A percentile compares a stretch with the other conserved stretches of the same genome.
Conservation (phyloP, 148 eudicot species). For the Suaeda aralocaspica region DNA sequence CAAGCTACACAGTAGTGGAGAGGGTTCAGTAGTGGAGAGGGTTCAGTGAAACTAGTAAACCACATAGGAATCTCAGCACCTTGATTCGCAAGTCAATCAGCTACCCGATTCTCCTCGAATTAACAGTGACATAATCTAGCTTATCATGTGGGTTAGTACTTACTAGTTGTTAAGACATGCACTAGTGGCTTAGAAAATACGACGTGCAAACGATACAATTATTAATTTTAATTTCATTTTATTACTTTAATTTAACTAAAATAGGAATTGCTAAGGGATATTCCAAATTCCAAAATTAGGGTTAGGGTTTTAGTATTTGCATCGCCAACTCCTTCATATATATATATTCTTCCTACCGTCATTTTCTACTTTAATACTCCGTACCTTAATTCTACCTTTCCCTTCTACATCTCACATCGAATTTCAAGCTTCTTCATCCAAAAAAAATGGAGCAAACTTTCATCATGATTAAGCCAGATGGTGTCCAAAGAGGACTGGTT, state of each 20-base stretch:
- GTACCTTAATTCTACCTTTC: background rate
- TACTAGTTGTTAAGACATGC: no score
- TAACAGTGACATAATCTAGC: no score
- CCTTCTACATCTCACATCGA: background rate
- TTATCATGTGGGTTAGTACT: no score
- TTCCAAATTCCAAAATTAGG: slow-evolving; percentile 19
- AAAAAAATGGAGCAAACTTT: slow-evolving; percentile 72
- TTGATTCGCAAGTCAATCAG: no score
- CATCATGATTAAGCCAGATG: slow-evolving; percentile 87
- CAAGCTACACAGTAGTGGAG: no score
- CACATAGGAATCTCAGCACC: no score
- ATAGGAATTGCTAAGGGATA: background rate
- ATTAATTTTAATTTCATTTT: no score
- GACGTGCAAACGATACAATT: no score
- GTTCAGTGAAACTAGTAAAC: no score
- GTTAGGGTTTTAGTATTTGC: slow-evolving; percentile 16
- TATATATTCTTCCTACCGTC: slow-evolving; percentile 6
- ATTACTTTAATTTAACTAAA: background rate
- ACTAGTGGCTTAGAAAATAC: no score
- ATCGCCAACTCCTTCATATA: background rate
- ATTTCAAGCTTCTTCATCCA: background rate
- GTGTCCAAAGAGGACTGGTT: slow-evolving; percentile 76
- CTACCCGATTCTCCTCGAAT: no score
- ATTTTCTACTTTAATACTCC: background rate
- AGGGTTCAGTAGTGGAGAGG: no score